Base-by-base conservation (phyloP, 2,329 filamentous ascomycete species). In the Ophiocordyceps unilateralis region DNA sequence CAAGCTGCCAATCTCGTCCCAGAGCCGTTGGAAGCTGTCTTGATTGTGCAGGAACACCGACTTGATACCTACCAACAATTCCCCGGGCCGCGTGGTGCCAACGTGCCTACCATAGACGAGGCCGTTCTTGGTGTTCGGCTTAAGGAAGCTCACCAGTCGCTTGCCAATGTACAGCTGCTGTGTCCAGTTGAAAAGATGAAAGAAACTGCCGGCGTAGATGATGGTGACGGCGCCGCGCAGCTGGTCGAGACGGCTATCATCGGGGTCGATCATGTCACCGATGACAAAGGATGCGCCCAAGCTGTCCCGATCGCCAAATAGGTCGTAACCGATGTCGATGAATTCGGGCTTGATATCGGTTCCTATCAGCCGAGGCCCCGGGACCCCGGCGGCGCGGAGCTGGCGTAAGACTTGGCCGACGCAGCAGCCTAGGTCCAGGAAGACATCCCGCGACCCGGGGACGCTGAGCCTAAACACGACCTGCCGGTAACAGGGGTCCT, bases 241-340 rank as follows among this genome's bases (percentile, higher is more conserved):
- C 2, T 45, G 45, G 3, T 55, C 48, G 5, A 68, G 53, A 3
- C 54, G 53, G 15, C 47, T 48, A 43, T 67, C 62, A 12, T 58
- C 55, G 7, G 59, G 61, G 42, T 65, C 59, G 10, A 73, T 54
- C 46, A 75, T 56, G 46, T 76, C 68, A 19, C 69, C 72, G 3
- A 63, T 51, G 24, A 77, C 56, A 47, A 77, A 74, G 2, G 59
- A 61, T 2, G 63, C 63, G 19, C 59, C 59, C 5, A 76, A 56
- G 28, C 44, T 61, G n/a, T 59, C 52, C 22, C 66, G 64, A 47
- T 81, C 79, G 39, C 67, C 65, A 58, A 82, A 83, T 19, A 83
- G 62, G 43, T 79, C 73, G 54, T 78, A 76, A 23, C 74, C 74
- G n/a, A 73, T 55, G 11, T 73, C 63, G 42, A 76, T 62, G 48